Evolutionary conservation across 2,329 filamentous ascomycete species (phyloP), one percentile per base, ranked within the genome.

Genomic region (Pezizomycotina sp.): DNA sequence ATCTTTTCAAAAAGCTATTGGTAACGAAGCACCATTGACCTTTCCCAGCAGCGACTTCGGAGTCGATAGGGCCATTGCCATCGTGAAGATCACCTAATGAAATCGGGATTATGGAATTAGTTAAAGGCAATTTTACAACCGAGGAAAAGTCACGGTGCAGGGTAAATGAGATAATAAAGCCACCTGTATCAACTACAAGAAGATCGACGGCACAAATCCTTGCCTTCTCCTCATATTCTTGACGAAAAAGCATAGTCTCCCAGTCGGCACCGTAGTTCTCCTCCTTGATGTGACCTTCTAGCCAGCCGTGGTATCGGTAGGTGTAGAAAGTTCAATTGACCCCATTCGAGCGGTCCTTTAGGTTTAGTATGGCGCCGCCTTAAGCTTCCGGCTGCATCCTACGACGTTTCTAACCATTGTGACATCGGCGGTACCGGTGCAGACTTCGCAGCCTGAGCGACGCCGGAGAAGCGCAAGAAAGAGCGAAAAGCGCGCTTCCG

Each of bases 221-320:
- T 36, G 83, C 82, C 53, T 71, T 74, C 48, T 72, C 37, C 71
- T 77, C 65, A 98, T 71, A 54, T 86, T 82, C 22, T 76, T 65
- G 21, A 83, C 72, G 54, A 98, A 93, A 5, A 86, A 93, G 51
- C 69, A 58, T 95, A 98, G 60, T 98, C 89, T 40, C 89, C 83
- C 89, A 95, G 58, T 98, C 89, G 29, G 82, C 86, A 5, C 81
- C 84, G 58, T 91, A 98, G 42, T 89, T 86, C 2, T 82, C 67
- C 75, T 98, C 89, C 62, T 84, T 76, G 4, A 95, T 61, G 63
- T 98, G 89, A 1, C 89, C 89, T 6, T 73, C 82, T 54, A 91
- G 75, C 89, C 89, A 98, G 51, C 89, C 86, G 7, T 36, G n/a
- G 41, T 44, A 27, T 44, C 41, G 20, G 41, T 40, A 9, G 41